A percentile compares a stretch with the other conserved stretches of the same genome.
Evolutionary conservation across 306 rosid species (phyloP).

Genomic region (Sindora glabra): DNA sequence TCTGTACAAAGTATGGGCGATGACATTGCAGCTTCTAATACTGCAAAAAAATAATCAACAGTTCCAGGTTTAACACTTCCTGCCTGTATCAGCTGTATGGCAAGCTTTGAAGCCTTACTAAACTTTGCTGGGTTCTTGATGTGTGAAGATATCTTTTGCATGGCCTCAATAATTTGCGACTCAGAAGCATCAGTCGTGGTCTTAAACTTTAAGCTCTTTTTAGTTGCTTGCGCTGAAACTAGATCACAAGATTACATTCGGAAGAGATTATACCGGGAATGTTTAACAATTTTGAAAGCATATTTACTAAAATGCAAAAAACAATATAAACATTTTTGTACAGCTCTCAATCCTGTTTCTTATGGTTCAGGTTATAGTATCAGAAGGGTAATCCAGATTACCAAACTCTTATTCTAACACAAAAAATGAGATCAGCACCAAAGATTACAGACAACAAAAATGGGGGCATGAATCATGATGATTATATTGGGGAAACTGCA

Average conservation of each 20-base stretch:
- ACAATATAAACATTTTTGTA: too few relatives aligned
- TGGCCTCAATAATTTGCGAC: constrained; percentile 75
- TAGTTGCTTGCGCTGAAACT: constrained; percentile 47
- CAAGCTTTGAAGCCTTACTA: constrained; percentile 85
- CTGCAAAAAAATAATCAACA: constrained; percentile 49
- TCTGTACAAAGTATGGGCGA: constrained; percentile 59
- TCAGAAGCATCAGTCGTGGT: constrained; percentile 83
- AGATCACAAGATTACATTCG: constrained; percentile 11
- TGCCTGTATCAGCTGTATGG: constrained; percentile 76
- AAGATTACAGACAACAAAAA: not conserved
- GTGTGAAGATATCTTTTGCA: constrained; percentile 86
- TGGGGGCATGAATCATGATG: too few relatives aligned
- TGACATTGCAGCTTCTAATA: constrained; percentile 81
- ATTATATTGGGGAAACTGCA: too few relatives aligned
- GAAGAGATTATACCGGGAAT: not conserved
- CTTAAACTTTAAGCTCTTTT: constrained; percentile 74
- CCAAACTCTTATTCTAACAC: not conserved
- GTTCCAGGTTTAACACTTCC: constrained; percentile 84
- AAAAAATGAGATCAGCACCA: not conserved
- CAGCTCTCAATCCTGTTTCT: too few relatives aligned
- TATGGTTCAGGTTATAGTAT: too few relatives aligned
- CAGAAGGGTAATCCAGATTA: too few relatives aligned
- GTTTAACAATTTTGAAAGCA: not conserved
- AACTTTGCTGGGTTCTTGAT: constrained; percentile 75
- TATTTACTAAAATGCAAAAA: not conserved